Evolutionary conservation across 345 rosid genomes (phyloP).

Genomic region (Nephelium lappaceum): DNA sequence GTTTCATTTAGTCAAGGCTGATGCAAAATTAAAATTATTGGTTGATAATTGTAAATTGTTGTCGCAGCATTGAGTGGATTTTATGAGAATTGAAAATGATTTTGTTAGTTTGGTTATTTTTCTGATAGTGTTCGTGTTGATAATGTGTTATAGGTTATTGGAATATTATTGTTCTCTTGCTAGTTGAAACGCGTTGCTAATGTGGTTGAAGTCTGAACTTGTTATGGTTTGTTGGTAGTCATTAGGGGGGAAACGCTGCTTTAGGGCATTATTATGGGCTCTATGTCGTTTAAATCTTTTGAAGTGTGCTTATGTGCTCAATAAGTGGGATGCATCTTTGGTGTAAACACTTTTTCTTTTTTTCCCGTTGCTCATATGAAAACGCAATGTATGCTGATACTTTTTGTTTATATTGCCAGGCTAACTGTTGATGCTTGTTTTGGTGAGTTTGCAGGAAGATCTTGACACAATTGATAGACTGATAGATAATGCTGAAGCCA

Average conservation of each 20-base stretch:
- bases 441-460: conserved; percentile 59
- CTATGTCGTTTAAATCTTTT: too few species aligned
- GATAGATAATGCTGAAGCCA: conserved; percentile 78
- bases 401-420: conserved; percentile 3
- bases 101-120: neutral
- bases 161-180: neutral
- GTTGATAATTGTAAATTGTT: neutral
- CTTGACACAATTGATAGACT: conserved; percentile 76
- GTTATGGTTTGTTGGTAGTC: neutral
- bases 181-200: neutral
- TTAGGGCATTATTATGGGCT: too few species aligned
- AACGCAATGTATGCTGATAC: neutral
- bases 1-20: neutral
- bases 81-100: neutral
- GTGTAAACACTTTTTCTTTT: too few species aligned
- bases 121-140: too few species aligned
- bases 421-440: conserved; percentile 1
- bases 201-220: neutral
- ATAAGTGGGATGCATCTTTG: too few species aligned
- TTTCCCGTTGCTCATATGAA: neutral
- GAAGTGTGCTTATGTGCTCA: too few species aligned
- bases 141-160: neutral
- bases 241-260: neutral
- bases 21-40: neutral
- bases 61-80: neutral